Evolutionary conservation across 192 early-diverging fungal genomes (phyloP).

Genomic region (Gryganskiella cystojenkinii): DNA sequence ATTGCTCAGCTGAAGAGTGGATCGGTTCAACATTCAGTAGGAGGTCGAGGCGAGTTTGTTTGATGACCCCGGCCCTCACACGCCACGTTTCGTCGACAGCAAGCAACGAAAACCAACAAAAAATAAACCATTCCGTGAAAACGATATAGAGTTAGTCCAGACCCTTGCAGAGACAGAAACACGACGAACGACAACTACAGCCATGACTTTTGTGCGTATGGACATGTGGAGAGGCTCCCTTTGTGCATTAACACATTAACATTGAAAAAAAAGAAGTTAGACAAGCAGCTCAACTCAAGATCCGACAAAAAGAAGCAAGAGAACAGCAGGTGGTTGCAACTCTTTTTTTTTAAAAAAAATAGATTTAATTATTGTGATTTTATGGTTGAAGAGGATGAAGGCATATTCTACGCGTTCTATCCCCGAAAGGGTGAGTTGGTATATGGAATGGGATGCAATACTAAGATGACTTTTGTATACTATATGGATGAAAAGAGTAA

Average conservation of each 20-base stretch:
- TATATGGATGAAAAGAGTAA: not conserved
- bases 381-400: not conserved
- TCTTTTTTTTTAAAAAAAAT: not conserved
- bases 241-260: not conserved
- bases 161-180: no score
- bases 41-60: slow-evolving; percentile 49
- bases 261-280: not conserved
- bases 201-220: no score
- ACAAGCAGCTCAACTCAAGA: not conserved
- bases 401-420: slow-evolving; percentile 13
- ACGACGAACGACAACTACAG: no score
- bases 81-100: not conserved
- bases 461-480: no score
- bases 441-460: not conserved
- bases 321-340: not conserved
- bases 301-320: not conserved
- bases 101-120: no score
- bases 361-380: slow-evolving; percentile 5
- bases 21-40: slow-evolving; percentile 28
- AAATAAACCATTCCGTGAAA: no score
- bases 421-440: not conserved
- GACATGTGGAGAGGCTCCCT: no score
- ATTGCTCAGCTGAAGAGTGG: slow-evolving; percentile 19
- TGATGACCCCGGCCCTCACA: no score
- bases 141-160: no score